Percentiles rank a stretch among this genome's conserved stretches.
Conservation (phyloP, 192 early-diverging fungal species). For the Podila verticillata region DNA sequence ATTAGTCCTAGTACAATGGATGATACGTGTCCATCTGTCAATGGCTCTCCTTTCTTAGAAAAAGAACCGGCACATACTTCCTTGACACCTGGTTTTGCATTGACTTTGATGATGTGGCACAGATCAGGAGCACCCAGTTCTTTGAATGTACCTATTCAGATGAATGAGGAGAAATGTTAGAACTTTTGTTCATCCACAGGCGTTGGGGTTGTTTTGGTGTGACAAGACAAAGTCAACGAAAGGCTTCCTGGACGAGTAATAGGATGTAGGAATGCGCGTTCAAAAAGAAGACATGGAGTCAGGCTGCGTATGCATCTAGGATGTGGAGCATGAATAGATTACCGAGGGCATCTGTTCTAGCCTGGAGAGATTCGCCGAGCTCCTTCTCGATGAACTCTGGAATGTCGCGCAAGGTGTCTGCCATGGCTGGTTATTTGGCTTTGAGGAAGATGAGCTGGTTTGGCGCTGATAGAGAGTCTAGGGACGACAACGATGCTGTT, state of each 20-base stretch:
- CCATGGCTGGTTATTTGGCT: constrained; percentile 10
- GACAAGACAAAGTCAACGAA: no score
- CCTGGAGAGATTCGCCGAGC: constrained; percentile 85
- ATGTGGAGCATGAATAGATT: constrained; percentile 42
- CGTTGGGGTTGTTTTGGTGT: no score
- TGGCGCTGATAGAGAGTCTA: no score
- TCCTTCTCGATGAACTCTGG: constrained; percentile 98
- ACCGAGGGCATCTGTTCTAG: constrained; percentile 94
- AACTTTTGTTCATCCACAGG: constrained; percentile 3
- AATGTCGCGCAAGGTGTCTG: constrained; percentile 81
- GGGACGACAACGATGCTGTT: no score
- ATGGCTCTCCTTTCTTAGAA: neutral
- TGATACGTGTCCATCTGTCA: neutral
- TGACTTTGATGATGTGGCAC: constrained; percentile 94
- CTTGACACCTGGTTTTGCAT: constrained; percentile 80
- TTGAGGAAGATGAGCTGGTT: no score
- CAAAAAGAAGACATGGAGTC: no score
- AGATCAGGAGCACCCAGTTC: constrained; percentile 98
- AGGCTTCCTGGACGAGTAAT: neutral
- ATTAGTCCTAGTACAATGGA: neutral
- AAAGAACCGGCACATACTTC: constrained; percentile 63
- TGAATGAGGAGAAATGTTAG: neutral
- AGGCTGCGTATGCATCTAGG: neutral
- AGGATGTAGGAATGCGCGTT: no score
- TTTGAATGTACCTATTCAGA: constrained; percentile 74